Base-by-base conservation (phyloP, 2,329 filamentous ascomycete species). In the Colletotrichum orbiculare region DNA sequence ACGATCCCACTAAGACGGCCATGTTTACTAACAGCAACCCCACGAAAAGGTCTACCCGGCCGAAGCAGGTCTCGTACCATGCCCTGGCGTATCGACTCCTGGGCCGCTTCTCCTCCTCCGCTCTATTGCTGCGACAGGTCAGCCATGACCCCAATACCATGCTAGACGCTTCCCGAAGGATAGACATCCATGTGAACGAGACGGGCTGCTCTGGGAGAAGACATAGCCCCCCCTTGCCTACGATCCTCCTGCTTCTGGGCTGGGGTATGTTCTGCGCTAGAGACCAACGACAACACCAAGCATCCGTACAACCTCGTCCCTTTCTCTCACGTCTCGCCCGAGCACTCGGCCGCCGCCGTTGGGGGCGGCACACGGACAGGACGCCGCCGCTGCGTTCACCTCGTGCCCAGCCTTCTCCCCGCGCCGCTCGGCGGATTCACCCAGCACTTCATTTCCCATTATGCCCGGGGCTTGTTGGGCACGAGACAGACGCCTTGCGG, bases 341-440 rank as follows among this genome's bases (percentile, higher is more conserved):
- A 43, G 35, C 11, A 56, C 52, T 53, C 52, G 62, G 62, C 57
- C 45, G 62, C 50, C 43, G 50, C 58, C 52, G 59, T 65, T 43
- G 52, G 47, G 41, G 15, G 47, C 47, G 25, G 52, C 58, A 50
- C 52, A 62, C 52, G 58, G 62, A 55, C 58, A 52, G 15, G 58
- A 47, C 42, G 61, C 49, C 48, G 54, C 45, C 43, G 39, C 35
- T 60, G 37, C 33, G 47, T 42, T 43, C 33, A 56, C 52, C 58
- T 48, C 52, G 41, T 43, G 42, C 52, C 52, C 52, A 62, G 52
- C 46, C 58, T 50, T 42, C 58, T 50, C 52, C 59, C 42, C 52
- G 46, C 33, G 46, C 37, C 35, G 41, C 47, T 52, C 37, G 58
- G 59, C 52, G 38, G 42, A 38, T 53, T 38, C 42, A 46, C 38